A percentile compares a stretch with the other conserved stretches of the same genome.
Conservation (phyloP, 768 basidiomycete genomes). For the Phanerochaete sordida region DNA sequence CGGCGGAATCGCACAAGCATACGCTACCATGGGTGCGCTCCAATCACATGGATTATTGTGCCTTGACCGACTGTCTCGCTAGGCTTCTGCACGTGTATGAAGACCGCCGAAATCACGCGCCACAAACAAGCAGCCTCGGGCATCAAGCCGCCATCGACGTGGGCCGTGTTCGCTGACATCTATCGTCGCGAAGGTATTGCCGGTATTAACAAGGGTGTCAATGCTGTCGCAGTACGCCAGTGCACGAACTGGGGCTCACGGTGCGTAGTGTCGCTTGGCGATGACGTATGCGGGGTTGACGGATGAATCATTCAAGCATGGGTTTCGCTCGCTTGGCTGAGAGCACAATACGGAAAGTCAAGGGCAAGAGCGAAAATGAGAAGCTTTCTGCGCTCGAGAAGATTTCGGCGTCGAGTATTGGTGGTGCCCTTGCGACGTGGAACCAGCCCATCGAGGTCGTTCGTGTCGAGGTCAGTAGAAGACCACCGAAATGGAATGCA, state of each 20-base stretch:
- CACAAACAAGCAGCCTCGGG: conserved; percentile 87
- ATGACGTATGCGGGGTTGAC: neutral
- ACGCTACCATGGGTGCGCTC: conserved; percentile 97
- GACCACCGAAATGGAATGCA: neutral
- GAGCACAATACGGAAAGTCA: conserved; percentile 65
- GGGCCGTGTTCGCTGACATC: conserved; percentile 93
- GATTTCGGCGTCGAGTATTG: conserved; percentile 82
- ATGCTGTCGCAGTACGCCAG: conserved; percentile 88
- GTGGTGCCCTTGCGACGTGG: conserved; percentile 97
- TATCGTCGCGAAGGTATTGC: conserved; percentile 89
- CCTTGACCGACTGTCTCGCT: neutral
- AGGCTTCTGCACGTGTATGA: conserved; percentile 99
- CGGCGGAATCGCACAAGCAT: conserved; percentile 96
- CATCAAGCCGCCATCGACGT: conserved; percentile 85
- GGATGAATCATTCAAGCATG: conserved; percentile 54
- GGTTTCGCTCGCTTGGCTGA: conserved; percentile 96
- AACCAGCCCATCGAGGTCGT: conserved; percentile 99
- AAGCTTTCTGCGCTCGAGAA: conserved; percentile 78
- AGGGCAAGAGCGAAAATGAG: conserved; percentile 77
- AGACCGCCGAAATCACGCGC: conserved; percentile 96
- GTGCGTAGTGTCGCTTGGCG: conserved; percentile 37
- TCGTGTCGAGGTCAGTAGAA: conserved; percentile 77
- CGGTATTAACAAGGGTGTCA: conserved; percentile 99
- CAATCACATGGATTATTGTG: neutral
- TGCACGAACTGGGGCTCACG: conserved; percentile 94